These are phyloP conservation scores for Kalaharituber pfeilii DNA, from an alignment of 2,329 filamentous ascomycete genomes.

Conservation along the genomic window DNA sequence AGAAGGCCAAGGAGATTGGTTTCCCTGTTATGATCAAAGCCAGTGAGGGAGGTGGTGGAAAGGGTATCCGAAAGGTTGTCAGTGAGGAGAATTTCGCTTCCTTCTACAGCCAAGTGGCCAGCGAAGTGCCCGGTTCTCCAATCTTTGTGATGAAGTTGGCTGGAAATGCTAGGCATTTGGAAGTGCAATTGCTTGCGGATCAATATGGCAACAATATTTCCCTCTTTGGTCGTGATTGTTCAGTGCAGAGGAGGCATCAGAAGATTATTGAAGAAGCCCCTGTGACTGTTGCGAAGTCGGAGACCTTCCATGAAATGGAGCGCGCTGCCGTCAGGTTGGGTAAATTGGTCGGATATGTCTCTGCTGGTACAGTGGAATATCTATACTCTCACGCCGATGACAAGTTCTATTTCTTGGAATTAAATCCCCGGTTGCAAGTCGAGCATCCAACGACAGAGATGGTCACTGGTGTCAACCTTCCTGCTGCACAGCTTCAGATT, in stretches of 20 bases:
- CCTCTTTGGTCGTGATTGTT: conserved; percentile 95
- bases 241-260: conserved; percentile 92
- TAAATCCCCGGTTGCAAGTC: conserved; percentile 97
- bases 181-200: conserved; percentile 92
- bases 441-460: conserved; percentile 99
- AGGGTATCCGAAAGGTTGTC: conserved; percentile 93
- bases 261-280: conserved; percentile 99
- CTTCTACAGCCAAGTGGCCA: conserved; percentile 88
- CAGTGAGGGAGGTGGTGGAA: conserved; percentile 97
- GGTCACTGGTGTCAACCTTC: conserved; percentile 94
- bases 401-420: conserved; percentile 97
- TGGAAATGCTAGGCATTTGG: conserved; percentile 86
- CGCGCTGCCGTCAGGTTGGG: conserved; percentile 87
- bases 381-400: conserved; percentile 95
- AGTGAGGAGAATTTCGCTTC: conserved; percentile 66
- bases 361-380: conserved; percentile 96
- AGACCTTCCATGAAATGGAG: conserved; percentile 92
- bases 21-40: conserved; percentile 99
- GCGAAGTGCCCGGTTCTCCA: conserved; percentile 92
- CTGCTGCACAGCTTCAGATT: conserved; percentile 92
- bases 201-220: conserved; percentile 99
- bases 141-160: conserved; percentile 99
- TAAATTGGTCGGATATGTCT: conserved; percentile 91
- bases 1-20: conserved; percentile 73
- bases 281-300: conserved; percentile 79